Percentiles rank a stretch among this genome's conserved stretches.
These are phyloP conservation scores for Prosopis cineraria DNA, from an alignment of 306 rosid genomes.

Conservation along the genomic window DNA sequence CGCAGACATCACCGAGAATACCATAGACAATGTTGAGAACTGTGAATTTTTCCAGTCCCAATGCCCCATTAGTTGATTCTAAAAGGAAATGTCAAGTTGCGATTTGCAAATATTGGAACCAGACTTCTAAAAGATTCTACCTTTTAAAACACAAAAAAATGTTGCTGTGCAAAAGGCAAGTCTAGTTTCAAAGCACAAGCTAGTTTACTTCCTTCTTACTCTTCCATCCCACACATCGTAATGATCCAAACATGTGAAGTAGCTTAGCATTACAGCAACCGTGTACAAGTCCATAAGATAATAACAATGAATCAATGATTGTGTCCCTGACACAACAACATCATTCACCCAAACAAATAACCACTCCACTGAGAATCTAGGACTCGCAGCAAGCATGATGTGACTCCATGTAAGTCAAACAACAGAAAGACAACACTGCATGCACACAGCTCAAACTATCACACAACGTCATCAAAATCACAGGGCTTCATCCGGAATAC, in stretches of 20 bases:
- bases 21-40: background rate
- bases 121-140: constrained; percentile 1
- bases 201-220: constrained; percentile 38
- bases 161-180: constrained; percentile 2
- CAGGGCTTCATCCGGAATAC: background rate
- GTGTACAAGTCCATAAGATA: background rate
- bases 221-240: constrained; percentile 33
- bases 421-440: constrained; percentile 8
- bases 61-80: background rate
- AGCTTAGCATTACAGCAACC: constrained; percentile 48
- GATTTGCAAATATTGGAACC: background rate
- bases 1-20: constrained; percentile 8
- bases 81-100: background rate
- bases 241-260: constrained; percentile 48
- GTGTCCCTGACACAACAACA: background rate
- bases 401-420: constrained; percentile 42
- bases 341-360: constrained; percentile 3
- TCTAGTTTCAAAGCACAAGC: constrained; percentile 29
- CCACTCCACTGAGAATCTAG: constrained; percentile 31
- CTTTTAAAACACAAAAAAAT: constrained; percentile 12
- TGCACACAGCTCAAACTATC: constrained; percentile 2
- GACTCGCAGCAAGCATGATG: constrained; percentile 29
- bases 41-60: background rate
- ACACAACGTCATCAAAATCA: background rate
- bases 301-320: constrained; percentile 5